Base-by-base conservation (phyloP, 352 stramenopile species). In the Globisporangium polare region DNA sequence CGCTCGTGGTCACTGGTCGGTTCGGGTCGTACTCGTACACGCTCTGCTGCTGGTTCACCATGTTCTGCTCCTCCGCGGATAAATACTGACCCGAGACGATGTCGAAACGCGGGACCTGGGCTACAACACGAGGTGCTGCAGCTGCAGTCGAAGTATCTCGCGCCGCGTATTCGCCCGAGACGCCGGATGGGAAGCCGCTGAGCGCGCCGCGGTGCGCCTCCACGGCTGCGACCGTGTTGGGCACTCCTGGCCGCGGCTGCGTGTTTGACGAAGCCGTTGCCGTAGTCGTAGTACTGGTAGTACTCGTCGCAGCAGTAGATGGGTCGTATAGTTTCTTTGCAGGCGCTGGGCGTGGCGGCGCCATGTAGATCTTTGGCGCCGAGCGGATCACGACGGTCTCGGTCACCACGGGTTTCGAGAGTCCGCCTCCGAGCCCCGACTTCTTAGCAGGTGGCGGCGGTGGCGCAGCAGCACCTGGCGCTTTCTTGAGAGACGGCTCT, bases 1-100 rank as follows among this genome's bases (percentile, higher is more conserved):
- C 29, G 0, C 37, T 33, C 17, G 31, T 47, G 1, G 66, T 63
- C 12, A 74, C 65, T 71, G 80, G 74, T 39, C 68, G 67, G 56
- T 65, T 83, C 10, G 85, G 85, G 35, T 92, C 73, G 71, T 94
- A 94, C 60, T 87, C 77, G 71, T 94, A 94, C 45, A 92, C 85
- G 50, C 80, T 91, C 63, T 94, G 85, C 67, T 94, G 85, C 50
- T 76, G 72, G 65, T 90, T 91, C 77, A 94, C 80, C 66, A 90
- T 81, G 31, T 87, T 67, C 71, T 90, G 83, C 62, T 94, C 85
- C 55, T 89, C 79, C 10, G 77, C 63, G 1, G 85, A 74, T 33
- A 94, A 31, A 5, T 90, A 56, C n/a, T 73, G 51, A 9, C 85
- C 85, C 7, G 85, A 92, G 5, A 76, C 68, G 75, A 90, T 90